Evolutionary conservation across 2,329 filamentous ascomycete genomes (phyloP).

Genomic region (Geosmithia putterillii): DNA sequence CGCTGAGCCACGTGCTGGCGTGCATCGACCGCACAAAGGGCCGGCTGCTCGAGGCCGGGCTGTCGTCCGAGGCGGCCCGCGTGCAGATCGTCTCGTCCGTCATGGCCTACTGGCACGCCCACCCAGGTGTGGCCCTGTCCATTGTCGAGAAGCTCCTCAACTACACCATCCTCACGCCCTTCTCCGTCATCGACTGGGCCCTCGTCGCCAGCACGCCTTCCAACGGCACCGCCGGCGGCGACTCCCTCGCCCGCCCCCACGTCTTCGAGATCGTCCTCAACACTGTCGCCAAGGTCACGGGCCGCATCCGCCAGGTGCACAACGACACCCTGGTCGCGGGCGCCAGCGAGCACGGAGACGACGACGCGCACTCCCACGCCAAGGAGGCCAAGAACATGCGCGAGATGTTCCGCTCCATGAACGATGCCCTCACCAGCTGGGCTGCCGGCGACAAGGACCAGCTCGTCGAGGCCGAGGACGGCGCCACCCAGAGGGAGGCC

Average conservation of each 20-base stretch:
- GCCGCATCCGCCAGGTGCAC: conserved; percentile 71
- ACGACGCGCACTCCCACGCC: conserved; percentile 48
- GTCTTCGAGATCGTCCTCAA: conserved; percentile 84
- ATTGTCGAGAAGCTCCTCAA: conserved; percentile 96
- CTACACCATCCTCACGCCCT: conserved; percentile 84
- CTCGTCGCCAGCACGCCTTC: conserved; percentile 46
- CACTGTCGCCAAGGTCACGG: conserved; percentile 83
- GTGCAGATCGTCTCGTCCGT: conserved; percentile 84
- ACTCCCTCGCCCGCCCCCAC: conserved; percentile 59
- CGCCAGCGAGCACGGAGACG: conserved; percentile 39
- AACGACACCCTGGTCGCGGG: conserved; percentile 16
- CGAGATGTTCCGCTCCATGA: conserved; percentile 68
- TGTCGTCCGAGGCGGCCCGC: conserved; percentile 61
- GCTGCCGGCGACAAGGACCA: conserved; percentile 62
- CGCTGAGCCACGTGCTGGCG: conserved; percentile 86
- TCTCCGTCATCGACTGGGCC: conserved; percentile 82
- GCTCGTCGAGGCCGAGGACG: conserved; percentile 54
- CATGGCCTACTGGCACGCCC: conserved; percentile 84
- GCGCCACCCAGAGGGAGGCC: conserved; percentile 42
- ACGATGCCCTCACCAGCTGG: conserved; percentile 64
- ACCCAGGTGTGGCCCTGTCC: conserved; percentile 81
- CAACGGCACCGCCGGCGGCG: conserved; percentile 40
- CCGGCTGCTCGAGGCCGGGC: conserved; percentile 67
- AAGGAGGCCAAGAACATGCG: conserved; percentile 65
- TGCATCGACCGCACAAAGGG: conserved; percentile 94